Evolutionary conservation across 2,329 filamentous ascomycete genomes (phyloP), one percentile per base, ranked within the genome.

Genomic region (Teratosphaeria gauchensis): DNA sequence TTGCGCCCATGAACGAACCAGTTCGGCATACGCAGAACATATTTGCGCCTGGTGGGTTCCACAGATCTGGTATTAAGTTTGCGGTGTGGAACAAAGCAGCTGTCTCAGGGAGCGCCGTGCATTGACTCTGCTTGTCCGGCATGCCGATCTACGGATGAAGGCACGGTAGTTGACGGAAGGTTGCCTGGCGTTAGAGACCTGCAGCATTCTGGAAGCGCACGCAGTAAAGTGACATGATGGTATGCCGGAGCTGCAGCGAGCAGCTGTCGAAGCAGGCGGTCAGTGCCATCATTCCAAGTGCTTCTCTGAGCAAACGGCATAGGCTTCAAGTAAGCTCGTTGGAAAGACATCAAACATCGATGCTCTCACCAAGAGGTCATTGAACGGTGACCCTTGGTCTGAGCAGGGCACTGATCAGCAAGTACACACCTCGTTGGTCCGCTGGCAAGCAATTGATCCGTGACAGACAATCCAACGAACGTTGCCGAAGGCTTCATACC

Each of bases 11-110:
- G 46, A 57, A 32, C 42, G 56, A 63, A 56, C 61, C 58, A 57
- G 58, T 61, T 63, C 54, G 62, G 63, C 53, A 46, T 51, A 53
- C 58, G 32, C 35, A 53, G 54, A 59, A 61, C 54, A 53, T 56
- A 60, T 61, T 62, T 63, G 56, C 61, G 56, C 55, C 19, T 12
- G 51, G 52, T 30, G 31, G 52, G 57, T 58, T 48, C 60, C 61
- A 56, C 51, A 51, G 60, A 60, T 59, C 58, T 59, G 59, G 61
- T 42, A 60, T 31, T 38, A 55, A 64, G 64, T 66, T 68, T 68
- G 67, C 67, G 64, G 64, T 67, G 65, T 64, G 62, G 59, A 57
- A 68, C 65, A 68, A 67, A 65, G 66, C 65, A 61, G 58, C 54
- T 61, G 58, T 62, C 60, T 65, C 59, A 60, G 52, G 52, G 32